Evolutionary conservation across 441 rosid genomes (phyloP).

Genomic region (Croton setiger): DNA sequence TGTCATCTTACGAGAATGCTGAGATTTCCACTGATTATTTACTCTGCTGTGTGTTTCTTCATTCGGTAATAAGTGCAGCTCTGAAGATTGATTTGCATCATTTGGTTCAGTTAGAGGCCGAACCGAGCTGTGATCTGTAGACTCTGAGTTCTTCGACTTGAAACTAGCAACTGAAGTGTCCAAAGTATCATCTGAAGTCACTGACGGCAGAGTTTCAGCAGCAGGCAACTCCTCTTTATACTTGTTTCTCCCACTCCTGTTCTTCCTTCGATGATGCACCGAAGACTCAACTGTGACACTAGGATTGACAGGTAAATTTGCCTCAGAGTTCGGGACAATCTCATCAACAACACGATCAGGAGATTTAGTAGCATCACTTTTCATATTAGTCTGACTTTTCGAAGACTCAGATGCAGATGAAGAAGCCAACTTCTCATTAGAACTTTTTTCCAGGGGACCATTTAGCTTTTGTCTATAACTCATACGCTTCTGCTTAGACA

Average conservation of each 20-base stretch:
- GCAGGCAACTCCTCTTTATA: constrained; percentile 57
- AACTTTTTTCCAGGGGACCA: constrained; percentile 36
- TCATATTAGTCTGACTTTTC: constrained; percentile 29
- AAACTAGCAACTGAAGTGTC: constrained; percentile 33
- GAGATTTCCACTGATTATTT: constrained; percentile 65
- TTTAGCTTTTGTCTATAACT: constrained; percentile 58
- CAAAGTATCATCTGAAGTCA: constrained; percentile 29
- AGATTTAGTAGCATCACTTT: constrained; percentile 30
- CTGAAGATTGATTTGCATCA: constrained; percentile 47
- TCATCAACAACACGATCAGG: constrained; percentile 35
- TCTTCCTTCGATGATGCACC: constrained; percentile 52
- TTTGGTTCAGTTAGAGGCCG: constrained; percentile 30
- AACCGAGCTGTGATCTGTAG: constrained; percentile 31
- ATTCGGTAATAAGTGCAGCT: constrained; percentile 42
- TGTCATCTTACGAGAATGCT: constrained; percentile 54
- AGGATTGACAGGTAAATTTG: constrained; percentile 37
- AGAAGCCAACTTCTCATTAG: constrained; percentile 36
- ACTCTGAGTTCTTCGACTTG: constrained; percentile 39
- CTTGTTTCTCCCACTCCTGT: constrained; percentile 61
- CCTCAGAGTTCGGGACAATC: constrained; percentile 31
- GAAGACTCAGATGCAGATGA: constrained; percentile 29
- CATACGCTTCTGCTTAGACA: constrained; percentile 51
- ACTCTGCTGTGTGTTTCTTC: constrained; percentile 55
- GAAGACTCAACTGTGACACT: constrained; percentile 41
- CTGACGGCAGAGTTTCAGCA: constrained; percentile 27